Conservation (phyloP, 2,329 filamentous ascomycete genomes). For the Cladosporium sp. region DNA sequence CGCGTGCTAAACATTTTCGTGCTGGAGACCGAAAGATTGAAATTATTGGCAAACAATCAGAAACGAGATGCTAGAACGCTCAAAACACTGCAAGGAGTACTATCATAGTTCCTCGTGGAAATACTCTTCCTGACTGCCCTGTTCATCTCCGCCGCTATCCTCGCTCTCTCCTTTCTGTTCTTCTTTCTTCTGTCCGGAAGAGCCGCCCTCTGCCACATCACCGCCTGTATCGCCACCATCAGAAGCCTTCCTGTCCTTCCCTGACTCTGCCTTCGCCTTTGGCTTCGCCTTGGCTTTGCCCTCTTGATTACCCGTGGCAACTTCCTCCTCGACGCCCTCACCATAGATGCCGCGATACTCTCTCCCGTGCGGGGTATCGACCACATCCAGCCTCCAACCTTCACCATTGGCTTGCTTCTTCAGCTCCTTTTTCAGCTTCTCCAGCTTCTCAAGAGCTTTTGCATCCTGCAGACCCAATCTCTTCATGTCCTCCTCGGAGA, state of each 20-base stretch:
- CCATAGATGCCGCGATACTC: constrained; percentile 70
- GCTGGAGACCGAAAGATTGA: no score
- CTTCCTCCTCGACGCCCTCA: constrained; percentile 57
- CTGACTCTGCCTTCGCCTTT: constrained; percentile 21
- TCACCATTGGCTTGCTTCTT: constrained; percentile 65
- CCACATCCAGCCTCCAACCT: constrained; percentile 76
- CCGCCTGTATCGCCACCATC: neutral
- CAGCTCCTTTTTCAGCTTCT: constrained; percentile 65
- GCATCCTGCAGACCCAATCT: constrained; percentile 64
- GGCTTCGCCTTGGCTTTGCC: constrained; percentile 14
- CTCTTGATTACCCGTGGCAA: constrained; percentile 21
- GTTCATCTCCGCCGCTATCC: constrained; percentile 2
- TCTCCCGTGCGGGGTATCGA: constrained; percentile 62
- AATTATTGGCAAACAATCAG: neutral
- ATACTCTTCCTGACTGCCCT: constrained; percentile 37
- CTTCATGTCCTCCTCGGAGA: constrained; percentile 44
- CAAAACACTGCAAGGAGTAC: neutral
- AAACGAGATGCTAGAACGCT: constrained; percentile 2
- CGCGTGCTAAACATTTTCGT: no score
- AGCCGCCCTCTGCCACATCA: constrained; percentile 3
- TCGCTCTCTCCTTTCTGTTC: constrained; percentile 14
- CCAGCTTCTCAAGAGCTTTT: constrained; percentile 55
- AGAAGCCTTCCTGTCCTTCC: no score
- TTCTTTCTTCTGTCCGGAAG: constrained; percentile 32
- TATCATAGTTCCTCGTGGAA: constrained; percentile 24